Base-by-base conservation (phyloP, 106 monocot genomes). In the Phalaenopsis aphrodite region DNA sequence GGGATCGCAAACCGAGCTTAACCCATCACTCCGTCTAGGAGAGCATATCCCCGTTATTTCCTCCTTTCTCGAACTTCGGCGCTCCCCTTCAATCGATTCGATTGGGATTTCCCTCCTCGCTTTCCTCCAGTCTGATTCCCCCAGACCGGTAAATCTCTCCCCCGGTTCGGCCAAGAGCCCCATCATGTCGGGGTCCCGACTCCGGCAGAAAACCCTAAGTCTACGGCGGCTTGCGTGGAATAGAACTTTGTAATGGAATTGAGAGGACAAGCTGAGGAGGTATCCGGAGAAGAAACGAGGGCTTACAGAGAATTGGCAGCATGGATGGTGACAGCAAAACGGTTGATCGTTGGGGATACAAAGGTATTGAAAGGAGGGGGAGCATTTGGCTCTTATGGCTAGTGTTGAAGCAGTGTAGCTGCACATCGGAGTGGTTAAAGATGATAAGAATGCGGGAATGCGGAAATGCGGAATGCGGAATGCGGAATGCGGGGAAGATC, bases 381-480 rank as follows among this genome's bases (percentile, higher is more conserved):
- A 76, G 24, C 49, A 77, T 46, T 85, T 85, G 56, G 80, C 77
- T 72, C 85, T 85, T 16, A 85, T 38, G 77, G 77, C 56, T 49
- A 81, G 42, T 76, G 81, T 17, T 39, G 77, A 21, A 48, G 85
- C 55, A 19, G 69, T 41, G 72, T 55, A 46, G 72, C 46, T 41
- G 81, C 75, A 80, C 80, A 80, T 80, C 45, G 23, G 71, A 39
- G 71, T 18, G 11, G 52, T 10, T 12, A 52, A 52, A 10, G 52
- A 52, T 52, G 10, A 12, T 30, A 30, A 30, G 30, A 30, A 30
- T 0, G 30, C 0, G 30, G 30, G n/a, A n/a, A n/a, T n/a, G n/a
- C n/a, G n/a, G n/a, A n/a, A 30, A 30, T 0, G 30, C 30, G 30
- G 0, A 30, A 30, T 30, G 30, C 30, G 30, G 30, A 30, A 30